phyloP scores from a whole-genome alignment of 2,329 filamentous ascomycete genomes.

The Cordyceps fumosorosea region DNA sequence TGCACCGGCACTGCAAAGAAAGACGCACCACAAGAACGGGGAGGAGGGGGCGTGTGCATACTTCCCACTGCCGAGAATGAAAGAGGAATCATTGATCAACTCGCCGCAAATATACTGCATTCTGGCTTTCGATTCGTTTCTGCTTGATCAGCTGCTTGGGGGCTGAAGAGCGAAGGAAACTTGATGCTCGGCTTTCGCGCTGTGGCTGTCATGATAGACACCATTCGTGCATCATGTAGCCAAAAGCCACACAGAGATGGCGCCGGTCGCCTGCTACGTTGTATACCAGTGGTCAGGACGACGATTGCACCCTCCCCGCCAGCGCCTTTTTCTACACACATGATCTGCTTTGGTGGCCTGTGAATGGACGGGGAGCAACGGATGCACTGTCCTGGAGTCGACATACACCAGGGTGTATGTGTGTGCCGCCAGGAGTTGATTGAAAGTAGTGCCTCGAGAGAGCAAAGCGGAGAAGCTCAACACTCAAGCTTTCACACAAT shows the following conservation, averaged over 20 bases:
- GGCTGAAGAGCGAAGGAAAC: not conserved
- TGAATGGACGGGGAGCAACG: not conserved
- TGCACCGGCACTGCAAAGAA: not conserved
- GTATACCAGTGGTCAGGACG: not conserved
- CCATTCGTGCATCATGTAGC: not conserved
- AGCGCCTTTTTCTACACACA: not conserved
- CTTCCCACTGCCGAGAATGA: not conserved
- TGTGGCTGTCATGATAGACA: not conserved
- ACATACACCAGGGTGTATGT: not conserved
- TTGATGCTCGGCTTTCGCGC: not conserved
- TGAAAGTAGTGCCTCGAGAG: not conserved
- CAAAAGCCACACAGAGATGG: not conserved
- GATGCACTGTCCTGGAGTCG: not conserved
- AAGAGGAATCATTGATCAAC: not conserved
- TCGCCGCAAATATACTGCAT: no score
- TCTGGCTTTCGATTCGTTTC: not conserved
- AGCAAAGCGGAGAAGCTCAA: not conserved
- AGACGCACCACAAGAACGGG: not conserved
- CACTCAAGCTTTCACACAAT: not conserved
- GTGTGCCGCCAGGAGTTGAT: not conserved
- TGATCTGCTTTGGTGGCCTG: not conserved
- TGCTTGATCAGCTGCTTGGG: not conserved
- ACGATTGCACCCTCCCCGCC: not conserved
- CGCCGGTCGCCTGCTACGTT: not conserved
- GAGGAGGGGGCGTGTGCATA: constrained; percentile 1